Base-by-base conservation (phyloP, 345 rosid genomes). In the Crucihimalaya himalaica region DNA sequence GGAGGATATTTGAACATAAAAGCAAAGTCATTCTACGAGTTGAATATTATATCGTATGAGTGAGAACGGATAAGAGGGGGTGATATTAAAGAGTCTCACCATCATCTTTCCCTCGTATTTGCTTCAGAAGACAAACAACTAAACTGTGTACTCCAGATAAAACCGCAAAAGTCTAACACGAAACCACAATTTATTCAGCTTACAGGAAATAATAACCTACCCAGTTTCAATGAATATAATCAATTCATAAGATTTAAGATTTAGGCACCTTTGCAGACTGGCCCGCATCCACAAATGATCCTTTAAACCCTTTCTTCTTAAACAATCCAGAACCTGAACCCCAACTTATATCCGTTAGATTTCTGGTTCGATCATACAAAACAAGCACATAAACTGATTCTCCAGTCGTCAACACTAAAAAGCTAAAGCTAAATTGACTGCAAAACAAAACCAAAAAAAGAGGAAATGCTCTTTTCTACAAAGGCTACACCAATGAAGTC, bases 61-160 rank as follows among this genome's bases (percentile, higher is more conserved):
- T 63, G 4, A 53, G n/a, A 15, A 48, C 0, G 1, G 20, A 37
- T 12, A 56, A 37, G 35, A 18, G 2, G 11, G 39, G 28, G 70
- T 51, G 25, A 19, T 12, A 20, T 19, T 32, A 55, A 28, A 43
- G 47, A 55, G 63, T 14, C 79, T 74, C 84, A 95, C 98, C 91
- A 42, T 96, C 99, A 82, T 92, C 94, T 83, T 96, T 96, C 63
- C 99, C 94, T 35, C 98, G 83, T 52, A 90, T 70, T 85, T 82
- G 83, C 92, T 90, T 92, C 79, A 96, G 63, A 73, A 92, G 85
- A 20, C 79, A 78, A 51, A 78, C 81, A 27, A 78, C 81, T 20
- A 78, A 59, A 59, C 73, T 78, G 53, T 78, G 73, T 21, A 78
- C 73, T 72, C 81, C 81, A 23, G 81, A 78, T 23, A 78, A 65